Percentiles rank a stretch among this genome's conserved stretches.
Evolutionary conservation across 148 eudicot species (phyloP).

Genomic region (Rhododendron kiyosumense): DNA sequence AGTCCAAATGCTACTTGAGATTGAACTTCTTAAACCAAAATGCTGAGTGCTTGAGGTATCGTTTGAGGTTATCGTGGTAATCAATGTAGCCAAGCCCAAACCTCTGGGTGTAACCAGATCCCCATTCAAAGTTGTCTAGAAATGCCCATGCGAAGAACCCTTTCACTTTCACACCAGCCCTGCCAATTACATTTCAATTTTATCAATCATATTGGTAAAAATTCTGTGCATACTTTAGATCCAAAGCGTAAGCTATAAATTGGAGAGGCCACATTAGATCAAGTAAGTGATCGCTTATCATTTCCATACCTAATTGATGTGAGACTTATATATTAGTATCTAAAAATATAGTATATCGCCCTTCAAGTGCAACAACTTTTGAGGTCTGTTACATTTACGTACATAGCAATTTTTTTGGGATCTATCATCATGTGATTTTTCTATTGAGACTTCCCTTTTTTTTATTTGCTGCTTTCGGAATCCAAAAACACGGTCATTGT

Average conservation of each 20-base stretch:
- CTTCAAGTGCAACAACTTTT: neutral
- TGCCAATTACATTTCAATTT: neutral
- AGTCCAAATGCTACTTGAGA: neutral
- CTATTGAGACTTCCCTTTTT: no score
- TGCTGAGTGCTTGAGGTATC: neutral
- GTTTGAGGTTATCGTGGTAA: neutral
- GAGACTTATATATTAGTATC: no score
- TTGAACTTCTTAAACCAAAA: neutral
- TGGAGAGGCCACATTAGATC: no score
- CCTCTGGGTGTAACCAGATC: neutral
- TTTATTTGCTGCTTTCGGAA: no score
- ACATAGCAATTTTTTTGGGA: neutral
- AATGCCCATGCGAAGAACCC: neutral
- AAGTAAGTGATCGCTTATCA: neutral
- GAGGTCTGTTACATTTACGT: no score
- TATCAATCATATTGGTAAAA: neutral
- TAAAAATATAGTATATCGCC: no score
- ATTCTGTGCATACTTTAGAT: neutral
- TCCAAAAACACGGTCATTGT: neutral
- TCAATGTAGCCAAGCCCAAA: neutral
- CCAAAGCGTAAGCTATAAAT: neutral
- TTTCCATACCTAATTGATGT: no score
- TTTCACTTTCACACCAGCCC: neutral
- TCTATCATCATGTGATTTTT: neutral
- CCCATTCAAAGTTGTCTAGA: conserved; percentile 1